Base-by-base conservation (phyloP, 768 basidiomycete genomes). In the Myochromella boudieri region DNA sequence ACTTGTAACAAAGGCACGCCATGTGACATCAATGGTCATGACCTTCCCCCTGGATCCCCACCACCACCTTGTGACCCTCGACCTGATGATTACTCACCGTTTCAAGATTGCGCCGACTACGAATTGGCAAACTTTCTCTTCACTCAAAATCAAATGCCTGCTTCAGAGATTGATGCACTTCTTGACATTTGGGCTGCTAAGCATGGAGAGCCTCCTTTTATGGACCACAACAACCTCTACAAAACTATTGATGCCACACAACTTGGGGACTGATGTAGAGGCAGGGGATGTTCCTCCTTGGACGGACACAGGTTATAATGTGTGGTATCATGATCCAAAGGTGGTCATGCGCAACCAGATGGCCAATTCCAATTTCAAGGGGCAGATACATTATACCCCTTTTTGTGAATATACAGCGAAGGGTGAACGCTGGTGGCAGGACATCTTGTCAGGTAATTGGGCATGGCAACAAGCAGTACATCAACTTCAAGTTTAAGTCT, bases 371-470 rank as follows among this genome's bases (percentile, higher is more conserved):
- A 68, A 69, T 12, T 69, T 69, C 45, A 44, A 55, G 0, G 55
- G 48, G 0, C 52, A 62, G 18, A 62, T 69, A 4, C 69, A 74
- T 44, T 61, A 51, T 32, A 53, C 58, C 9, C 68, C 69, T 0
- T 62, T 63, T 27, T 49, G 55, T 9, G 60, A 62, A 9, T 37
- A 9, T 21, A 60, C 59, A 11, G 21, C 27, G 57, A 32, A 59
- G 5, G 62, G 59, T 0, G 53, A 60, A 18, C 52, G 64, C 0
- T 58, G 49, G 4, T 70, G 51, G 43, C 27, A 24, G 2, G 57
- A 74, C 54, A 53, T 76, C 14, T 72, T 75, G 68, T 70, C 69
- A 0, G 74, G 66, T 2, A 59, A 69, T 29, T 75, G 60, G 54
- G 68, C 67, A 2, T 75, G 68, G n/a, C n/a, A n/a, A n/a, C n/a